These are phyloP conservation scores for Brasilioporus rufonigricans DNA, from an alignment of 768 basidiomycete species.

Conservation along the genomic window DNA sequence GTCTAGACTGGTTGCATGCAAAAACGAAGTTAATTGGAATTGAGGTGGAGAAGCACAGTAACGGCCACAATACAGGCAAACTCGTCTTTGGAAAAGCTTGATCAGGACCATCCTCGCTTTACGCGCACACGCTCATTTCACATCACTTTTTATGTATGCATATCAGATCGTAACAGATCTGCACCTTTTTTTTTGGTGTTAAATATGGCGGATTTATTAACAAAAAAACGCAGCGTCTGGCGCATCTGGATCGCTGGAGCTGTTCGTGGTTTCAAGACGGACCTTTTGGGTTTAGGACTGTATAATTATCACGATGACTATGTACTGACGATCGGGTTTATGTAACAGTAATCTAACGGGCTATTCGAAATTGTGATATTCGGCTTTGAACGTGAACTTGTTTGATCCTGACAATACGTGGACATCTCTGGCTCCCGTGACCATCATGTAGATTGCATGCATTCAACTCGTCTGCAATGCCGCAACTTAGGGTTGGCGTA, in stretches of 20 bases:
- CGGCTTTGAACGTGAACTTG: too few species aligned
- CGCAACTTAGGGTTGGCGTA: too few species aligned
- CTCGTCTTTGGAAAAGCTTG: slow-evolving; percentile 47
- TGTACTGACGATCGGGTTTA: slow-evolving; percentile 1
- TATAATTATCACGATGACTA: slow-evolving; percentile 14
- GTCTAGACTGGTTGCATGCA: too few species aligned
- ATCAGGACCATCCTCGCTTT: slow-evolving; percentile 4
- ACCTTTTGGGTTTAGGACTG: slow-evolving; percentile 9
- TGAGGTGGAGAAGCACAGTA: slow-evolving; percentile 49
- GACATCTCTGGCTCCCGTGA: too few species aligned
- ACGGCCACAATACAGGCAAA: slow-evolving; percentile 41
- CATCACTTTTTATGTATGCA: background rate
- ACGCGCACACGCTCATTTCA: background rate
- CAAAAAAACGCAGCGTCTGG: background rate
- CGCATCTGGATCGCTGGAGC: slow-evolving; percentile 13
- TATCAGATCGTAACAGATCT: background rate
- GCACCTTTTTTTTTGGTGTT: background rate
- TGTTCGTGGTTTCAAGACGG: slow-evolving; percentile 16
- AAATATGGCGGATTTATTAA: background rate
- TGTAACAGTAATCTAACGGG: slow-evolving; percentile 17
- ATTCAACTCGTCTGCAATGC: too few species aligned
- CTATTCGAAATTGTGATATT: background rate
- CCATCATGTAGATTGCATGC: too few species aligned
- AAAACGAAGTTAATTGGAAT: too few species aligned
- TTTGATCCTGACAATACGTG: too few species aligned